These are phyloP conservation scores for Candida nanaspora DNA, from an alignment of 805 yeast genomes.

Conservation along the genomic window DNA sequence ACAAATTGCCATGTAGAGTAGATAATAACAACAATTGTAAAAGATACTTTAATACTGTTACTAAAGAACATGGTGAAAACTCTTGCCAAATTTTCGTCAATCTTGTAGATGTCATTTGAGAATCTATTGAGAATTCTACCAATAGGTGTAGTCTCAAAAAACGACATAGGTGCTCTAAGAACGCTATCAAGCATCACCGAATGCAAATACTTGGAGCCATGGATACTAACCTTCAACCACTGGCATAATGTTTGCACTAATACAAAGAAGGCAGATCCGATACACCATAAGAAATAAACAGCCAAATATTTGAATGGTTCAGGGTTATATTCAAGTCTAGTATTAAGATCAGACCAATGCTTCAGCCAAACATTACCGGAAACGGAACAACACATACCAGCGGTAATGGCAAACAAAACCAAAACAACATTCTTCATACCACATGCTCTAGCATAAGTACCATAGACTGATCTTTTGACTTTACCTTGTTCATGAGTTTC, in stretches of 20 bases:
- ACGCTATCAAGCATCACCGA: slow-evolving; percentile 65
- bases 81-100: slow-evolving; percentile 73
- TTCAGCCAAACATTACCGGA: slow-evolving; percentile 86
- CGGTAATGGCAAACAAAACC: slow-evolving; percentile 47
- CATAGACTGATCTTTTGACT: slow-evolving; percentile 82
- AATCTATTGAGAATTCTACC: slow-evolving; percentile 89
- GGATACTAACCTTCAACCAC: slow-evolving; percentile 78
- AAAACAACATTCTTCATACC: slow-evolving; percentile 57
- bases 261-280: slow-evolving; percentile 52
- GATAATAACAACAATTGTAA: slow-evolving; percentile 75
- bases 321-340: slow-evolving; percentile 64
- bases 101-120: slow-evolving; percentile 82
- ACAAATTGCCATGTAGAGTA: slow-evolving; percentile 84
- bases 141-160: slow-evolving; percentile 92
- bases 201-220: slow-evolving; percentile 74
- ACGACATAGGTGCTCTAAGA: slow-evolving; percentile 87
- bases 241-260: slow-evolving; percentile 61
- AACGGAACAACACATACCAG: slow-evolving; percentile 56
- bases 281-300: slow-evolving; percentile 69
- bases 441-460: slow-evolving; percentile 82
- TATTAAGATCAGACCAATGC: slow-evolving; percentile 93
- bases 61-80: slow-evolving; percentile 63
- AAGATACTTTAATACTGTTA: slow-evolving; percentile 54
- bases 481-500: slow-evolving; percentile 92
- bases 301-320: slow-evolving; percentile 64